phyloP scores from a whole-genome alignment of 257 asterid genomes.

The Ocimum tenuiflorum region DNA sequence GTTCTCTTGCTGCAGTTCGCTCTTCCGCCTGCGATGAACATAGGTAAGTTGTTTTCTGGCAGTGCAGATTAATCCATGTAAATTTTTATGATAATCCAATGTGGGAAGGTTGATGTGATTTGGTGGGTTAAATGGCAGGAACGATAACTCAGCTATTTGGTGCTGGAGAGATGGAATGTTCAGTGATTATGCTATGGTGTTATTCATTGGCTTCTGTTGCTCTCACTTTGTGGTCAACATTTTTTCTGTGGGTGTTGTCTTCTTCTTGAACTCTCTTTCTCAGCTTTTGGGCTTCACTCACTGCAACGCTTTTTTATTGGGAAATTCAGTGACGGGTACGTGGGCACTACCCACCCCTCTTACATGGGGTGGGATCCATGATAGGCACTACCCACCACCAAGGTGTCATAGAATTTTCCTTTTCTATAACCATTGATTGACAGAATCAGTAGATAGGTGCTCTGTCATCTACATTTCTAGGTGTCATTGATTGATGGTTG shows the following conservation, averaged over 20 bases:
- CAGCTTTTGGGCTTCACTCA: too few species aligned
- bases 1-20: conserved; percentile 78
- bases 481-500: neutral
- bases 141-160: conserved; percentile 76
- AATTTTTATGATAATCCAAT: too few species aligned
- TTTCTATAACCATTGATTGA: neutral
- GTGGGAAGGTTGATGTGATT: too few species aligned
- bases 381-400: too few species aligned
- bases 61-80: neutral
- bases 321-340: too few species aligned
- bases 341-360: too few species aligned
- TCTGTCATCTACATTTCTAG: neutral
- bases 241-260: conserved; percentile 60
- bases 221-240: conserved; percentile 64
- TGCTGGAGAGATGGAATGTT: conserved; percentile 77
- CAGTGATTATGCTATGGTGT: conserved; percentile 71
- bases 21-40: conserved; percentile 89
- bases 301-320: too few species aligned
- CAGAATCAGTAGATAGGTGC: neutral
- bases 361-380: too few species aligned
- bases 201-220: conserved; percentile 62
- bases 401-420: neutral
- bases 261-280: too few species aligned
- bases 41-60: conserved; percentile 34
- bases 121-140: conserved; percentile 27